Evolutionary conservation across 2,329 filamentous ascomycete species (phyloP).

Genomic region (Colletotrichum limetticola): DNA sequence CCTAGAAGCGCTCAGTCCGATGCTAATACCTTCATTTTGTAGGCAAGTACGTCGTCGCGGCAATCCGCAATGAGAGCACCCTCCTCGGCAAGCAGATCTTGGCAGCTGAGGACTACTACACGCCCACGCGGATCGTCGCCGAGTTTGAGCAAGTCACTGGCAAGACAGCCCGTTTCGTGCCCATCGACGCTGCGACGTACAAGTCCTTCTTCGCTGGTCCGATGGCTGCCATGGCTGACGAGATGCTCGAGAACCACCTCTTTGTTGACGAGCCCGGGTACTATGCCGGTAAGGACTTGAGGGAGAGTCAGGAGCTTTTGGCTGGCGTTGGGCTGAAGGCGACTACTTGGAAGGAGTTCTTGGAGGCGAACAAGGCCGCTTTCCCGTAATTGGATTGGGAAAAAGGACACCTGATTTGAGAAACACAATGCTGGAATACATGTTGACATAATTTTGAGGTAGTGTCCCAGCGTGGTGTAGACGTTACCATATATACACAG

Average conservation of each 20-base stretch:
- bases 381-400: neutral
- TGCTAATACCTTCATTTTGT: no score
- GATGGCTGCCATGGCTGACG: slow-evolving; percentile 32
- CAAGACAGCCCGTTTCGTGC: slow-evolving; percentile 13
- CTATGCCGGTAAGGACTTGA: slow-evolving; percentile 17
- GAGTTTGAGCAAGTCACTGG: slow-evolving; percentile 32
- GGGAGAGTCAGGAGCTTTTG: slow-evolving; percentile 18
- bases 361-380: slow-evolving; percentile 12
- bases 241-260: slow-evolving; percentile 39
- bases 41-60: slow-evolving; percentile 30
- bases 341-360: slow-evolving; percentile 27
- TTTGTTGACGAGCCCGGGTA: slow-evolving; percentile 38
- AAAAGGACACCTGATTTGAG: no score
- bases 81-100: slow-evolving; percentile 31
- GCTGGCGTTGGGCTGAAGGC: slow-evolving; percentile 13
- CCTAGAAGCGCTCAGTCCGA: no score
- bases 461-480: no score
- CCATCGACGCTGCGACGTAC: slow-evolving; percentile 37
- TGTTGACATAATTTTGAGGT: no score
- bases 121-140: slow-evolving; percentile 21
- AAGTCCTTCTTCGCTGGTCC: slow-evolving; percentile 38
- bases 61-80: slow-evolving; percentile 1
- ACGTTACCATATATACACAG: no score
- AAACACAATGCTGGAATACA: no score
- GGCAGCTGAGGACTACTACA: slow-evolving; percentile 34